Conservation (phyloP, 805 yeast genomes). For the Monosporozyma yasuniensis region DNA sequence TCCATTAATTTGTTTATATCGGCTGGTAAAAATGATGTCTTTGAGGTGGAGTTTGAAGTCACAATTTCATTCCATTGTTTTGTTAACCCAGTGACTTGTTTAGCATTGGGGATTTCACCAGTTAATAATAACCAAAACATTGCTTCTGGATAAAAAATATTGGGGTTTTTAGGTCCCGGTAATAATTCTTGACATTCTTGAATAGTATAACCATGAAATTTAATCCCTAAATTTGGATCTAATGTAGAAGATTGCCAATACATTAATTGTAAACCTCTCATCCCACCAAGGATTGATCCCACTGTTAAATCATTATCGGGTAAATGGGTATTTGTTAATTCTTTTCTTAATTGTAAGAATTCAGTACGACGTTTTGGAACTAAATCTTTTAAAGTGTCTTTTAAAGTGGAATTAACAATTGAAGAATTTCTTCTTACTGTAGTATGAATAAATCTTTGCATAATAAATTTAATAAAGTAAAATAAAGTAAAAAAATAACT, state of each 20-base stretch:
- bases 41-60: background rate
- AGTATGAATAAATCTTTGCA: conserved; percentile 1
- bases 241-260: conserved; percentile 76
- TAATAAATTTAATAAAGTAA: too few species aligned
- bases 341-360: conserved; percentile 34
- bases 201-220: conserved; percentile 70
- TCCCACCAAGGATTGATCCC: conserved; percentile 52
- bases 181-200: conserved; percentile 58
- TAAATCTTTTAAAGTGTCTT: conserved; percentile 18
- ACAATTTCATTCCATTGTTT: conserved; percentile 55
- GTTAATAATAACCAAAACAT: conserved; percentile 74
- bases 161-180: conserved; percentile 38
- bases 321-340: conserved; percentile 30
- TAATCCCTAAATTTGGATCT: conserved; percentile 68
- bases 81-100: conserved; percentile 48
- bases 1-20: conserved; percentile 53
- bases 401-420: conserved; percentile 9
- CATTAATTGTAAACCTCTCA: conserved; percentile 68
- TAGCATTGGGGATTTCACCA: conserved; percentile 57
- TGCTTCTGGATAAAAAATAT: conserved; percentile 64
- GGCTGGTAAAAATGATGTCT: conserved; percentile 44
- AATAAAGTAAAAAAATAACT: too few species aligned
- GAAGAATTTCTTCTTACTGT: conserved; percentile 3
- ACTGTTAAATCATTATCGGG: conserved; percentile 36
- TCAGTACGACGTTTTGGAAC: conserved; percentile 40